Evolutionary conservation across 2,329 filamentous ascomycete genomes (phyloP), one percentile per base, ranked within the genome.

Genomic region (Curvularia verruculosa): DNA sequence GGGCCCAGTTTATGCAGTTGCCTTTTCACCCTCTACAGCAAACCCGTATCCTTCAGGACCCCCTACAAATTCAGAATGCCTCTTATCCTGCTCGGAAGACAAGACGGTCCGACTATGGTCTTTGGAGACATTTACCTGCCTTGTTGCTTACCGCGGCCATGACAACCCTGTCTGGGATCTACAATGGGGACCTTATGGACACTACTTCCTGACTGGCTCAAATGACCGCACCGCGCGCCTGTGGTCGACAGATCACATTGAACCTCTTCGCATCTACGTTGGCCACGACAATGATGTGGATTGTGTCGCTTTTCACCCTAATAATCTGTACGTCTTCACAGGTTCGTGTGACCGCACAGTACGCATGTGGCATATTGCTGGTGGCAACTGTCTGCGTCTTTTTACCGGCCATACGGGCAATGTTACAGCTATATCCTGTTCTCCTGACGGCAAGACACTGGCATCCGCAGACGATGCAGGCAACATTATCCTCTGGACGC

Each of bases 231-330:
- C 91, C 1, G 91, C 92, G 8, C 88, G 95, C 15, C 82, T 98
- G 12, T 99, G 94, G 91, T 89, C 89, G 60, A 96, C 96, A 60
- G 93, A 97, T 71, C 91, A 96, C 64, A 93, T 96, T 41, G 92
- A 92, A 23, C 90, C 92, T 10, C 86, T 95, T 61, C 89, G 95
- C 41, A 85, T 98, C 47, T 88, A 97, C 61, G 91, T 94, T 2
- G 95, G 95, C 1, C 95, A 99, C 71, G 93, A 98, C 66, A 91
- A 92, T 19, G 89, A 92, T 65, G 91, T 97, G n/a, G 96, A 96
- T 49, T 87, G 88, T 41, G 83, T 97, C n/a, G 84, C 90, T 13
- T 99, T 95, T 87, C 95, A 99, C 70, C 92, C 94, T 0, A 99
- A 99, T 73, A 92, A 91, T 18, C 87, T 90, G 5, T 99, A 98